These are phyloP conservation scores for Candida odintsovae DNA, from an alignment of 805 yeast genomes.

Conservation along the genomic window DNA sequence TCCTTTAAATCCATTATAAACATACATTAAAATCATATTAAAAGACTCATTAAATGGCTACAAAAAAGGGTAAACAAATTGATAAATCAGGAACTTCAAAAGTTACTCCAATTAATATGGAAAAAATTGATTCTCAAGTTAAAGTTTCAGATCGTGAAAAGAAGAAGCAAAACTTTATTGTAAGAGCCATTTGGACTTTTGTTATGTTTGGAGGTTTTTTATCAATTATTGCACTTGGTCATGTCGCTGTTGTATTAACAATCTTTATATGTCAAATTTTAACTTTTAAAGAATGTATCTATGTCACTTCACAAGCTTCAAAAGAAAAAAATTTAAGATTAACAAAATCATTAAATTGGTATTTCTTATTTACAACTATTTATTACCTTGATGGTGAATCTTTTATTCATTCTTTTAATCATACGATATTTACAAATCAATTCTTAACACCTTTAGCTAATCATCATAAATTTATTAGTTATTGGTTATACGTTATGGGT, in stretches of 20 bases:
- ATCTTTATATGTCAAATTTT: constrained; percentile 72
- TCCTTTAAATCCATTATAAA: too few species aligned
- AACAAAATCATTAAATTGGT: constrained; percentile 87
- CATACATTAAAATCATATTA: too few species aligned
- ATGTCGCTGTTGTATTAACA: constrained; percentile 66
- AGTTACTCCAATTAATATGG: neutral
- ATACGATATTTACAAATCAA: constrained; percentile 44
- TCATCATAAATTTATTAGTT: constrained; percentile 81
- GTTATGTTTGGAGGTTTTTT: constrained; percentile 81
- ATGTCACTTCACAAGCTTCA: constrained; percentile 75
- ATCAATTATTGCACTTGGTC: constrained; percentile 73
- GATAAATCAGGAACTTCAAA: too few species aligned
- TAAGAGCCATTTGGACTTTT: constrained; percentile 88
- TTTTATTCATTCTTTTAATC: constrained; percentile 60
- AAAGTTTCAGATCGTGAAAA: constrained; percentile 32
- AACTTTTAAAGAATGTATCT: constrained; percentile 87
- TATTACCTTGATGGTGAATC: constrained; percentile 88
- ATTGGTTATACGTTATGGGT: constrained; percentile 79
- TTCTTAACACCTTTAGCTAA: constrained; percentile 53
- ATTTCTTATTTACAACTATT: constrained; percentile 79
- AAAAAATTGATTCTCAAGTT: neutral
- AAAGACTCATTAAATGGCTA: too few species aligned
- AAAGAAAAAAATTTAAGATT: constrained; percentile 77
- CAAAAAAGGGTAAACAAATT: too few species aligned
- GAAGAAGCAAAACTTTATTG: constrained; percentile 78